A percentile compares a stretch with the other conserved stretches of the same genome.
Conservation (phyloP, 768 basidiomycete species). For the Solioccasus polychromus region DNA sequence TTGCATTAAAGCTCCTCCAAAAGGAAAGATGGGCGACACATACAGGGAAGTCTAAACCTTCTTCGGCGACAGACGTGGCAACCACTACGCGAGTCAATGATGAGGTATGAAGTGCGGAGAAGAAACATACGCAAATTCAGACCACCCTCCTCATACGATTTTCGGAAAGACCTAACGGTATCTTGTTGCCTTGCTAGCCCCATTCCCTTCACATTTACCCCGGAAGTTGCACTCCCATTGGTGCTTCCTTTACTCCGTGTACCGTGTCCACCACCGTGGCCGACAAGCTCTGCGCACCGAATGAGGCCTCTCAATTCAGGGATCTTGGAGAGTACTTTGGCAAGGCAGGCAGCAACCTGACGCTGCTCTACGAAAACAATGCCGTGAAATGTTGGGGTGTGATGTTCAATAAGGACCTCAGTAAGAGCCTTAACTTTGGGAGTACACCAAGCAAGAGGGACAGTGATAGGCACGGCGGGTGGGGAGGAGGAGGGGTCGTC, state of each 20-base stretch:
- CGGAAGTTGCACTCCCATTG: constrained; percentile 20
- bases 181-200: constrained; percentile 51
- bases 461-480: constrained; percentile 35
- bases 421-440: constrained; percentile 68
- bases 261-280: constrained; percentile 51
- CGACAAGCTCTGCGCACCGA: constrained; percentile 63
- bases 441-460: constrained; percentile 64
- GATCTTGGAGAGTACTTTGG: constrained; percentile 59
- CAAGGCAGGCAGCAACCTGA: constrained; percentile 70
- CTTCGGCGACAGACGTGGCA: constrained; percentile 87
- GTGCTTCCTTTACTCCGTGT: constrained; percentile 19
- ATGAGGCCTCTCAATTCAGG: constrained; percentile 57
- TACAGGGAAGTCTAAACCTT: constrained; percentile 88
- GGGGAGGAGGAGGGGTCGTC: constrained; percentile 27
- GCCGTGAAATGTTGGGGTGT: constrained; percentile 61
- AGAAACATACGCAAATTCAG: constrained; percentile 63
- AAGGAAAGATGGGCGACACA: constrained; percentile 18
- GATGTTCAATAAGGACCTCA: constrained; percentile 54
- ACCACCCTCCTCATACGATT: constrained; percentile 58
- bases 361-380: constrained; percentile 89
- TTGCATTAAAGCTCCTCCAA: neutral
- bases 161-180: constrained; percentile 62
- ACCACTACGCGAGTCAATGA: constrained; percentile 46
- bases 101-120: neutral
- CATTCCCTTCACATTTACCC: constrained; percentile 48